Percentiles rank a stretch among this genome's conserved stretches.
Conservation (phyloP, 768 basidiomycete species). For the Podaxis mareebaensis region DNA sequence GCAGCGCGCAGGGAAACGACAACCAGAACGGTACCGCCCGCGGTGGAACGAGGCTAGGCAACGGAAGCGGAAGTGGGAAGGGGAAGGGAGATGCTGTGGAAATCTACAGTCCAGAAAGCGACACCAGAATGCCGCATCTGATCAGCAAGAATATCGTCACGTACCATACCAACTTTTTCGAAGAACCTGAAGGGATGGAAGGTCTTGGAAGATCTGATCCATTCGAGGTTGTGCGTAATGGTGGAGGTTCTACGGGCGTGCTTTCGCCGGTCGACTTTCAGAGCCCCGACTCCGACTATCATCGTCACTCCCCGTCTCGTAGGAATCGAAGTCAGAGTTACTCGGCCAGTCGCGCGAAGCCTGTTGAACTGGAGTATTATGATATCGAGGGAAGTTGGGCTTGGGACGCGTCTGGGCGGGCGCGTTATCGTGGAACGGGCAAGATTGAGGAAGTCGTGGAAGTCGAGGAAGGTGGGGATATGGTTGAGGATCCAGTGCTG, state of each 20-base stretch:
- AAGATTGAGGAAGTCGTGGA: constrained; percentile 31
- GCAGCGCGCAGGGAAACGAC: not conserved
- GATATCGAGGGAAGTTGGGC: constrained; percentile 29
- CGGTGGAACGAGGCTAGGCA: not conserved
- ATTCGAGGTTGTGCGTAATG: not conserved
- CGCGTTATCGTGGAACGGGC: constrained; percentile 25
- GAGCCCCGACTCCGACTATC: not conserved
- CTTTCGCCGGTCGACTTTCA: constrained; percentile 11
- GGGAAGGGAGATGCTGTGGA: not conserved
- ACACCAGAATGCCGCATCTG: constrained; percentile 7
- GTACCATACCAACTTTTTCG: constrained; percentile 10
- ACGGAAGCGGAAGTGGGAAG: not conserved
- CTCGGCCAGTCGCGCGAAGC: not conserved
- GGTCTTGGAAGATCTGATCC: constrained; percentile 7
- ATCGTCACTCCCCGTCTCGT: not conserved
- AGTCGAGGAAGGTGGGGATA: constrained; percentile 22
- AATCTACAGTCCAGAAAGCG: constrained; percentile 1
- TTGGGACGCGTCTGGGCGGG: constrained; percentile 24
- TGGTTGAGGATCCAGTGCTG: constrained; percentile 16
- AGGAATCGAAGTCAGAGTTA: constrained; percentile 8
- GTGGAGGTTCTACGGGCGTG: not conserved
- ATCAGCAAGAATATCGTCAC: constrained; percentile 10
- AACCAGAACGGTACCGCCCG: not conserved
- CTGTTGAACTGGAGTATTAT: constrained; percentile 7
- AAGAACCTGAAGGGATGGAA: not conserved